Conservation (phyloP, 1,284 basidiomycete species). For the Athelia psychrophila region DNA sequence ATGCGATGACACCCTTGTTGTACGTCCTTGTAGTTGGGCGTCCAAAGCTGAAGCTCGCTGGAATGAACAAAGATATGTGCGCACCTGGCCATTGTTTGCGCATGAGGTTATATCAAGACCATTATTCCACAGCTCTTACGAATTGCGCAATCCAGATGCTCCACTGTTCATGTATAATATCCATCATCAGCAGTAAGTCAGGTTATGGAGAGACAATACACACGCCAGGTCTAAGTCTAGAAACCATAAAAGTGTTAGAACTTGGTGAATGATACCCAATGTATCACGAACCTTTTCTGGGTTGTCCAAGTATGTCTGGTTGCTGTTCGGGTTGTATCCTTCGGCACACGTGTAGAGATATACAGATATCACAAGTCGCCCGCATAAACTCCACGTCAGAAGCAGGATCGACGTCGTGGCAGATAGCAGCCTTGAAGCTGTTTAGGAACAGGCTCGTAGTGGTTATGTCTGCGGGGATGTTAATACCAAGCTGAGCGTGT, state of each 20-base stretch:
- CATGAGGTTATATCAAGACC: constrained; percentile 45
- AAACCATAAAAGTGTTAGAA: too few relatives aligned
- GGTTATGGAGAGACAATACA: constrained; percentile 13
- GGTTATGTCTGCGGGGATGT: too few relatives aligned
- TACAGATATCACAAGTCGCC: too few relatives aligned
- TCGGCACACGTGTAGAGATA: constrained; percentile 47
- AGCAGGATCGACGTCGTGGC: too few relatives aligned
- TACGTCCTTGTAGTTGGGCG: constrained; percentile 50
- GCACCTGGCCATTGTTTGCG: constrained; percentile 43
- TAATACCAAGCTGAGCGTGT: too few relatives aligned
- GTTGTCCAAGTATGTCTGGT: constrained; percentile 40
- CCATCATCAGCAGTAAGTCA: not conserved
- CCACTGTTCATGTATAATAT: constrained; percentile 12
- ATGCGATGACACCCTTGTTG: constrained; percentile 55
- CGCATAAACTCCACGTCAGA: too few relatives aligned
- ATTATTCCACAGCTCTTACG: constrained; percentile 47
- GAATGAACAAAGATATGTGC: constrained; percentile 3
- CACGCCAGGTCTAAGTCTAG: constrained; percentile 49
- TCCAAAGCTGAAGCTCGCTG: not conserved
- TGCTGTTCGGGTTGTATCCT: constrained; percentile 37
- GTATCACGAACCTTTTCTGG: constrained; percentile 35
- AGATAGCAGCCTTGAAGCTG: too few relatives aligned
- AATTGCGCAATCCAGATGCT: constrained; percentile 47
- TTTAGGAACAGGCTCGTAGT: too few relatives aligned
- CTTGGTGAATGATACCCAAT: not conserved